A percentile compares a stretch with the other conserved stretches of the same genome.
Conservation (phyloP, 2,329 filamentous ascomycete species). For the Monilinia polystroma region DNA sequence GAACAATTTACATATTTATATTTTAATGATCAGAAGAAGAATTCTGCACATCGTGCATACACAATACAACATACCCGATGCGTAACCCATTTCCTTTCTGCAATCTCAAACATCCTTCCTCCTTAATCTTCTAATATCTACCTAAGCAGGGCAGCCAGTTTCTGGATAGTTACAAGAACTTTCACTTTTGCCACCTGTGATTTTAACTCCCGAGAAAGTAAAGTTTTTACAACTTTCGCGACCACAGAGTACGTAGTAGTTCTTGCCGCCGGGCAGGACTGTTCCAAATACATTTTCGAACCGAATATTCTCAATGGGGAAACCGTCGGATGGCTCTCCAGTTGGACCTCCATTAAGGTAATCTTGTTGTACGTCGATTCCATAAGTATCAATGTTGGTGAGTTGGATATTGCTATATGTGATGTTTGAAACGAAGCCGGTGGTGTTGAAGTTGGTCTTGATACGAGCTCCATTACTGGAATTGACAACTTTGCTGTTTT, state of each 20-base stretch:
- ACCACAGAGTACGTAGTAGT: constrained; percentile 45
- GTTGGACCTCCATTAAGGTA: constrained; percentile 50
- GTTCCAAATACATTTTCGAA: constrained; percentile 43
- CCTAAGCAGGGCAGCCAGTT: constrained; percentile 34
- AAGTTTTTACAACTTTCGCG: constrained; percentile 43
- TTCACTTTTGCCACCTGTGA: constrained; percentile 31
- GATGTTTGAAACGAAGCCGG: constrained; percentile 44
- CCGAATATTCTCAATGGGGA: constrained; percentile 41
- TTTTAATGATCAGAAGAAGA: neutral
- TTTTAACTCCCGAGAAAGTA: constrained; percentile 41
- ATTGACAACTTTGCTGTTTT: constrained; percentile 34
- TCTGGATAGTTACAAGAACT: constrained; percentile 39
- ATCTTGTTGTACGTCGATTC: constrained; percentile 53
- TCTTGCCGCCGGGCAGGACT: constrained; percentile 33
- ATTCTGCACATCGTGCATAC: neutral
- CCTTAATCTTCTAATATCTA: neutral
- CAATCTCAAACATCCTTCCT: neutral
- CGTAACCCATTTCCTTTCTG: neutral
- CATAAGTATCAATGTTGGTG: constrained; percentile 47
- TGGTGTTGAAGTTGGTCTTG: constrained; percentile 44
- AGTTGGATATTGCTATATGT: constrained; percentile 50
- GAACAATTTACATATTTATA: neutral
- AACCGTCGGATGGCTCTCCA: constrained; percentile 43
- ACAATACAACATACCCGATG: neutral
- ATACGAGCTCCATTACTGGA: constrained; percentile 43